Evolutionary conservation across 208 protist species (phyloP).

Genomic region (Trypanosoma mega): DNA sequence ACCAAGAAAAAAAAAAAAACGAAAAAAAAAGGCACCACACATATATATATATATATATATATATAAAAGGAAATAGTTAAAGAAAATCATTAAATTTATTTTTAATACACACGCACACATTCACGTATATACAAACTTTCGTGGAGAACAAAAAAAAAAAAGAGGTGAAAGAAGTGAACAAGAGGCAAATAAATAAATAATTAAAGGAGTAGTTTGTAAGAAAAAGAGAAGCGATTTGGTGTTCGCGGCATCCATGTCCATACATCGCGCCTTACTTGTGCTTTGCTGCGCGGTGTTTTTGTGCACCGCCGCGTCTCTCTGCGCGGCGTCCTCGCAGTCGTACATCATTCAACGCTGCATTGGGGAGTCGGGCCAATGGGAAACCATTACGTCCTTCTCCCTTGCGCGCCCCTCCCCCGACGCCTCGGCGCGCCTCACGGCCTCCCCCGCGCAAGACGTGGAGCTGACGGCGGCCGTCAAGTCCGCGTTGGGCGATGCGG

Average conservation of each 20-base stretch:
- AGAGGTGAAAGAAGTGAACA: neutral
- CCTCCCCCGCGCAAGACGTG: conserved; percentile 7
- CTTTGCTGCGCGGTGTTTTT: conserved; percentile 27
- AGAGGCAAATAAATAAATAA: neutral
- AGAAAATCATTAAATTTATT: conserved; percentile 2
- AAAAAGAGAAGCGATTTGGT: too few relatives aligned
- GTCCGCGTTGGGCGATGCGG: conserved; percentile 34
- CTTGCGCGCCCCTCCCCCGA: conserved; percentile 49
- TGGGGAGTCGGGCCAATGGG: conserved; percentile 49
- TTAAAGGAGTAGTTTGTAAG: neutral
- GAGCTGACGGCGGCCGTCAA: conserved; percentile 55
- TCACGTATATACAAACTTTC: neutral
- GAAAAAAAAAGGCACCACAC: too few relatives aligned
- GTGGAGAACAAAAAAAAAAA: conserved; percentile 6
- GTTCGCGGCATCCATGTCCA: too few relatives aligned
- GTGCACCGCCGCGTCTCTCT: conserved; percentile 5
- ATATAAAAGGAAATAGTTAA: neutral
- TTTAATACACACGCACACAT: neutral
- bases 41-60: too few relatives aligned
- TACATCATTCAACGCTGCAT: conserved; percentile 74
- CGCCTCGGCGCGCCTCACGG: conserved; percentile 45
- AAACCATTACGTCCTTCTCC: conserved; percentile 42
- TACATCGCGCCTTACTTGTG: conserved; percentile 14
- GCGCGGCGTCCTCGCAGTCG: conserved; percentile 40
- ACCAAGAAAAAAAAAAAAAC: too few relatives aligned